Evolutionary conservation across 73 alveolate species (phyloP), one percentile per base, ranked within the genome.

Genomic region (Vitrella brassicaformis): DNA sequence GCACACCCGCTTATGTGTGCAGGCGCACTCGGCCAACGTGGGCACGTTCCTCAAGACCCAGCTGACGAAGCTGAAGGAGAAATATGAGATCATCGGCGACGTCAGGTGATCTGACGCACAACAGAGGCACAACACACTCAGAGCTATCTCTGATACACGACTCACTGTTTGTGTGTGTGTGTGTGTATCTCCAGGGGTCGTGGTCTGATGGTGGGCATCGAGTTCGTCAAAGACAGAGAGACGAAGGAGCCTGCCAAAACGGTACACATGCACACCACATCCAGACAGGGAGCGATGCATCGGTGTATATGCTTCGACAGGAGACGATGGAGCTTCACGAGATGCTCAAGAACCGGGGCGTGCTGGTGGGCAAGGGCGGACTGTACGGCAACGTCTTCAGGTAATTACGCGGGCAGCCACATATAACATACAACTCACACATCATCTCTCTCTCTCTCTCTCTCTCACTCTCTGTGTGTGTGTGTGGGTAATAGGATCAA

Each of bases 201-300:
- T 1, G 86, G 86, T 1, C 68, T 78, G 72, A 27, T 78, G 39
- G 31, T 78, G 7, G 86, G 86, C 26, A 67, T 78, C 8, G 86
- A 78, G 67, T 31, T 78, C 10, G 86, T 78, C 26, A 70, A 27
- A 30, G 80, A 69, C 67, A 28, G 56, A 31, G 31, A 39, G 47
- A 70, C 66, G 22, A 78, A 78, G 75, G 47, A 74, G 31, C 86
- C 86, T 10, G 79, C 70, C 10, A 31, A 28, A 10, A 27, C 64
- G 9, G 77, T n/a, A n/a, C n/a, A n/a, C n/a, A n/a, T n/a, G n/a
- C n/a, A n/a, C n/a, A n/a, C n/a, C n/a, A n/a, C n/a, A n/a, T n/a
- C n/a, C n/a, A n/a, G n/a, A n/a, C 14, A 28, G 76, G 27, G 47
- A 47, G 18, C 25, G 28, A 8, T 27, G 26, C 14, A 25, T 70